These are phyloP conservation scores for Angomonas deanei DNA, from an alignment of 208 protist genomes.

Conservation along the genomic window DNA sequence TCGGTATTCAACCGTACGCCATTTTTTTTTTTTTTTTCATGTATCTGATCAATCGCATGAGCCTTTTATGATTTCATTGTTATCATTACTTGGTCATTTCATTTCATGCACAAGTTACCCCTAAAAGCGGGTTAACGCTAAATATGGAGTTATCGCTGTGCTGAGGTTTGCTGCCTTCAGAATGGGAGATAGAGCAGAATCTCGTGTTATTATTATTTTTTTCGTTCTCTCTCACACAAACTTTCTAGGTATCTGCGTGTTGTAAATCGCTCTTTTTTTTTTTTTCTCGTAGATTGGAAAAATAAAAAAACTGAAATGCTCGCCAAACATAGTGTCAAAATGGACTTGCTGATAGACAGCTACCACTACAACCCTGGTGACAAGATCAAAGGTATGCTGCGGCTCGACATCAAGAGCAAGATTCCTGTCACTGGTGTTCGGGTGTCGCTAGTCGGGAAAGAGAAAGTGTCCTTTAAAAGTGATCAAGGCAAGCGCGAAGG, in stretches of 20 bases:
- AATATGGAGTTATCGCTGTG: too few species aligned
- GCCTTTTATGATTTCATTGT: neutral
- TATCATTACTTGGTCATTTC: too few species aligned
- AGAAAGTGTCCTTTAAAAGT: constrained; percentile 22
- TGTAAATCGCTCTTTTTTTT: constrained; percentile 6
- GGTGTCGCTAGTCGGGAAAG: constrained; percentile 18
- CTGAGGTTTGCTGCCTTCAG: too few species aligned
- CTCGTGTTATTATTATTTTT: constrained; percentile 4
- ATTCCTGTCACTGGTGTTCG: constrained; percentile 28
- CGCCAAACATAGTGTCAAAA: constrained; percentile 17
- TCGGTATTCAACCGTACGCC: neutral
- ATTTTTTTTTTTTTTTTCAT: constrained; percentile 13
- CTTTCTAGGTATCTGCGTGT: constrained; percentile 1
- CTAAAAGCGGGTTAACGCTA: too few species aligned
- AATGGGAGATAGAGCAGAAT: too few species aligned
- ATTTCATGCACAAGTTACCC: too few species aligned
- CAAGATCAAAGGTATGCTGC: constrained; percentile 16
- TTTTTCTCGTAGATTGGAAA: neutral
- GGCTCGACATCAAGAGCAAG: constrained; percentile 18
- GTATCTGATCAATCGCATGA: neutral
- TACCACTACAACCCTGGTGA: constrained; percentile 23
- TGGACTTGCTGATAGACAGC: constrained; percentile 13
- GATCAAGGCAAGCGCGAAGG: constrained; percentile 4
- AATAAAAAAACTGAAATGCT: constrained; percentile 6
- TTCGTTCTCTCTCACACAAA: neutral